These are phyloP conservation scores for Aspergillus pseudonomiae DNA, from an alignment of 2,329 filamentous ascomycete genomes.

Conservation along the genomic window DNA sequence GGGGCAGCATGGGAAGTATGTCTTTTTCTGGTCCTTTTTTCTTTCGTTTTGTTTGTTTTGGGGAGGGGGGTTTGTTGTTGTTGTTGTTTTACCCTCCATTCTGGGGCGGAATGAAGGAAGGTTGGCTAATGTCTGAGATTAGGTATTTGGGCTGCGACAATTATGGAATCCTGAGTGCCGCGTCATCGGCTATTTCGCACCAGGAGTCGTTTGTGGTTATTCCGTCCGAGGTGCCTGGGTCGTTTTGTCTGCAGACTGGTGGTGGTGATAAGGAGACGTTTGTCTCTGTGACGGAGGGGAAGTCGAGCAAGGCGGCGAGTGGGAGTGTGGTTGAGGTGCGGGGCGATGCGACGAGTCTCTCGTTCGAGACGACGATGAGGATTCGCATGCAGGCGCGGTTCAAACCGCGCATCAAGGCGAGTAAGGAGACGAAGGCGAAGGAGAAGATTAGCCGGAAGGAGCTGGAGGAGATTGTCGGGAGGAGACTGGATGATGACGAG, in stretches of 20 bases:
- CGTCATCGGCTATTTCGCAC: slow-evolving; percentile 77
- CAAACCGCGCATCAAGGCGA: slow-evolving; percentile 78
- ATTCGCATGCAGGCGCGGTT: slow-evolving; percentile 95
- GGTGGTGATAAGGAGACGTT: slow-evolving; percentile 64
- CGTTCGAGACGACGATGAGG: slow-evolving; percentile 71
- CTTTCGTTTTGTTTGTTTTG: slow-evolving; percentile 1
- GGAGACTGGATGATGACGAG: slow-evolving; percentile 1
- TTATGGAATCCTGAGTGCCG: slow-evolving; percentile 75
- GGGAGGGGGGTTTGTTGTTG: background rate
- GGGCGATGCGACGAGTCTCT: slow-evolving; percentile 71
- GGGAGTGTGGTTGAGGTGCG: slow-evolving; percentile 67
- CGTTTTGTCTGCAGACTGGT: slow-evolving; percentile 72
- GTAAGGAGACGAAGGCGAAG: slow-evolving; percentile 78
- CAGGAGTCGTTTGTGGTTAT: slow-evolving; percentile 80
- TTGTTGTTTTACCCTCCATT: background rate
- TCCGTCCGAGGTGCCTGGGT: slow-evolving; percentile 65
- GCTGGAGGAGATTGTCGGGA: slow-evolving; percentile 10
- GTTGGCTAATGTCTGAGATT: slow-evolving; percentile 7
- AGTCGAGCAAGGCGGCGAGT: slow-evolving; percentile 39
- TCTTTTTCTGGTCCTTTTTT: slow-evolving; percentile 73
- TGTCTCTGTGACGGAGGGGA: slow-evolving; percentile 61
- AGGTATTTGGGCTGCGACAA: slow-evolving; percentile 87
- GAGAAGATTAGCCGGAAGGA: slow-evolving; percentile 72
- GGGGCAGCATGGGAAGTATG: slow-evolving; percentile 84
- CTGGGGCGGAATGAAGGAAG: background rate